A percentile compares a stretch with the other conserved stretches of the same genome.
Evolutionary conservation across 768 basidiomycete species (phyloP).

Genomic region (Tricholoma furcatifolium): DNA sequence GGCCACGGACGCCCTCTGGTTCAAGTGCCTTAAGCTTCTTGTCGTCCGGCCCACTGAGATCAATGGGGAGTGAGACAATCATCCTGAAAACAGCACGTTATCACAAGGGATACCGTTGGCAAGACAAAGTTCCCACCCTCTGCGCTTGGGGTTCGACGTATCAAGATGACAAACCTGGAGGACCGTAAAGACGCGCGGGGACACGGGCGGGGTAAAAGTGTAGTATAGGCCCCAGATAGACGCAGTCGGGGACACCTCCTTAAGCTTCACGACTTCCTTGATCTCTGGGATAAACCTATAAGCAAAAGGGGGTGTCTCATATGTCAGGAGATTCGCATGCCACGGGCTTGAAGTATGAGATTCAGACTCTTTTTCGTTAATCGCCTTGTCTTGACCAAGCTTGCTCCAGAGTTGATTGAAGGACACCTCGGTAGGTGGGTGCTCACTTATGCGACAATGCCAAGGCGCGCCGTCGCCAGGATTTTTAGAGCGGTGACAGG

Average conservation of each 20-base stretch:
- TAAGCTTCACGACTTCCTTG: constrained; percentile 60
- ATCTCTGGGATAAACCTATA: constrained; percentile 65
- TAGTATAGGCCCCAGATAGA: constrained; percentile 74
- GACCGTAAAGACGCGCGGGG: constrained; percentile 75
- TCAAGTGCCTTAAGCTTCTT: constrained; percentile 60
- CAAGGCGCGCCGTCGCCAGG: constrained; percentile 59
- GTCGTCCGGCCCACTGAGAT: constrained; percentile 50
- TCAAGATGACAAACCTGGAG: constrained; percentile 60
- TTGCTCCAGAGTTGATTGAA: constrained; percentile 76
- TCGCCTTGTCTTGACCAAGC: constrained; percentile 62
- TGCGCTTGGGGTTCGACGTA: constrained; percentile 44
- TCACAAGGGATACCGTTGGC: background rate
- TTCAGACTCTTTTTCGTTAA: constrained; percentile 64
- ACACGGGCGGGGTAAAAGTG: constrained; percentile 66
- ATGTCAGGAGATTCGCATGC: constrained; percentile 13
- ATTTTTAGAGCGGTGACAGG: constrained; percentile 49
- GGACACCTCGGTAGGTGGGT: constrained; percentile 60
- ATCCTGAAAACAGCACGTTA: constrained; percentile 24
- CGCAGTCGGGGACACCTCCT: constrained; percentile 61
- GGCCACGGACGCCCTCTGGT: constrained; percentile 61
- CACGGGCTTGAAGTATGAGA: constrained; percentile 9
- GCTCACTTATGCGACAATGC: constrained; percentile 69
- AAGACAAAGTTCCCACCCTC: constrained; percentile 48
- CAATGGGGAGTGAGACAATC: constrained; percentile 67
- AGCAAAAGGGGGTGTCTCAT: constrained; percentile 8